A percentile compares a stretch with the other conserved stretches of the same genome.
phyloP scores from a whole-genome alignment of 1,284 basidiomycete genomes.

The Apiotrichum sp. region DNA sequence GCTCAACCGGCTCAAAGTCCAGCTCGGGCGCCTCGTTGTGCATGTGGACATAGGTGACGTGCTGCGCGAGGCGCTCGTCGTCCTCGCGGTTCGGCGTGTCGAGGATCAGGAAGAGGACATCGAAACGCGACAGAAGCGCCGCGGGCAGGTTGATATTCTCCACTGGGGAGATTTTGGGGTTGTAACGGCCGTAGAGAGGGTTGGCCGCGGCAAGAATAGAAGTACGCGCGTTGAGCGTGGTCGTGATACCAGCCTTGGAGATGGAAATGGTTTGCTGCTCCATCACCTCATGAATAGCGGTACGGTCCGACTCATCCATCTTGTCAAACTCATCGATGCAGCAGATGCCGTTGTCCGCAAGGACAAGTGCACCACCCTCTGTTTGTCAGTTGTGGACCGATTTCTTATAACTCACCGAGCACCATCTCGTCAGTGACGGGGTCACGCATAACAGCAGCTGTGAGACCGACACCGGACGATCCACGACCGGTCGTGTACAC shows the following conservation, averaged over 20 bases:
- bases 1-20: constrained; percentile 69
- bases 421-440: constrained; percentile 99
- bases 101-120: constrained; percentile 92
- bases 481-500: constrained; percentile 98
- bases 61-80: constrained; percentile 91
- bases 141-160: constrained; percentile 99
- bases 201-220: constrained; percentile 98
- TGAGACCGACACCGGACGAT: constrained; percentile 95
- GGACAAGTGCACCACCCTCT: constrained; percentile 98
- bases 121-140: constrained; percentile 90
- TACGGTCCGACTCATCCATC: constrained; percentile 97
- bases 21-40: constrained; percentile 80
- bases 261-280: constrained; percentile 99
- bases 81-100: constrained; percentile 92
- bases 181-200: constrained; percentile 96
- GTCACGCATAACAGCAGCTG: constrained; percentile 97
- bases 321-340: constrained; percentile 99
- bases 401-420: constrained; percentile 66
- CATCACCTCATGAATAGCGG: constrained; percentile 99
- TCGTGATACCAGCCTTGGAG: constrained; percentile 98
- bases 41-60: constrained; percentile 99
- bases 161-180: constrained; percentile 91
- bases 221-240: constrained; percentile 96
- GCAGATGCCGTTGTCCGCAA: constrained; percentile 98
- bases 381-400: constrained; percentile 45